Conservation (phyloP, 2,329 filamentous ascomycete genomes). For the Zymoseptoria ardabiliae region DNA sequence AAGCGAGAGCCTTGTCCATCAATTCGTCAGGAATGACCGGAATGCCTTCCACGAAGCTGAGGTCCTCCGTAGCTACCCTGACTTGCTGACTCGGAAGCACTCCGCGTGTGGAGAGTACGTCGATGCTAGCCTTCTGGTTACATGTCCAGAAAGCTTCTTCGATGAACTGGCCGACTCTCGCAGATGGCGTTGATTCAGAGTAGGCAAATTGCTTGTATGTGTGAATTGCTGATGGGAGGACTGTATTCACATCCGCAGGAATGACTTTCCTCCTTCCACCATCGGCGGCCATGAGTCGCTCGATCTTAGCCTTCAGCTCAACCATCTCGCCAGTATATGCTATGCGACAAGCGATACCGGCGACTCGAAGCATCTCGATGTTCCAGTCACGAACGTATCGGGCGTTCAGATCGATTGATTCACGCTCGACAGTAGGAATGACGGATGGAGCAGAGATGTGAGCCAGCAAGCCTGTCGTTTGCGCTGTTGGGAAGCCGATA, state of each 20-base stretch:
- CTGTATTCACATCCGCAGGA: slow-evolving; percentile 56
- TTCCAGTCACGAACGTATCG: slow-evolving; percentile 95
- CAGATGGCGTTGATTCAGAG: slow-evolving; percentile 80
- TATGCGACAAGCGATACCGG: slow-evolving; percentile 82
- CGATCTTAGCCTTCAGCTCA: slow-evolving; percentile 53
- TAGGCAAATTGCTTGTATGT: slow-evolving; percentile 83
- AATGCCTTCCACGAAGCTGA: slow-evolving; percentile 79
- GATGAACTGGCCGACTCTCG: slow-evolving; percentile 74
- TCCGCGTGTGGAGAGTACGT: slow-evolving; percentile 81
- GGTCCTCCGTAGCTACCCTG: slow-evolving; percentile 62
- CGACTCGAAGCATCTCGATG: slow-evolving; percentile 80
- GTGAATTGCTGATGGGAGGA: slow-evolving; percentile 73
- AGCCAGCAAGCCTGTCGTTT: slow-evolving; percentile 88
- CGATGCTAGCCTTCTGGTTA: slow-evolving; percentile 72
- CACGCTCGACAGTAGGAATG: slow-evolving; percentile 93
- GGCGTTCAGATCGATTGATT: slow-evolving; percentile 94
- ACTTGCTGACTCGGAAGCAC: slow-evolving; percentile 78
- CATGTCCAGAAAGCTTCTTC: slow-evolving; percentile 96
- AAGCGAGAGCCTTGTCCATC: slow-evolving; percentile 57
- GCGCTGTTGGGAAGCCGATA: slow-evolving; percentile 94
- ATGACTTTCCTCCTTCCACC: slow-evolving; percentile 42
- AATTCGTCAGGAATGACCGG: slow-evolving; percentile 76
- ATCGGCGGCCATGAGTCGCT: slow-evolving; percentile 30
- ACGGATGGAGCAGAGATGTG: slow-evolving; percentile 94
- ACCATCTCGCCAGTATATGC: slow-evolving; percentile 84